A percentile compares a stretch with the other conserved stretches of the same genome.
Conservation (phyloP, 2,329 filamentous ascomycete genomes). For the Mycosphaerella sp. region DNA sequence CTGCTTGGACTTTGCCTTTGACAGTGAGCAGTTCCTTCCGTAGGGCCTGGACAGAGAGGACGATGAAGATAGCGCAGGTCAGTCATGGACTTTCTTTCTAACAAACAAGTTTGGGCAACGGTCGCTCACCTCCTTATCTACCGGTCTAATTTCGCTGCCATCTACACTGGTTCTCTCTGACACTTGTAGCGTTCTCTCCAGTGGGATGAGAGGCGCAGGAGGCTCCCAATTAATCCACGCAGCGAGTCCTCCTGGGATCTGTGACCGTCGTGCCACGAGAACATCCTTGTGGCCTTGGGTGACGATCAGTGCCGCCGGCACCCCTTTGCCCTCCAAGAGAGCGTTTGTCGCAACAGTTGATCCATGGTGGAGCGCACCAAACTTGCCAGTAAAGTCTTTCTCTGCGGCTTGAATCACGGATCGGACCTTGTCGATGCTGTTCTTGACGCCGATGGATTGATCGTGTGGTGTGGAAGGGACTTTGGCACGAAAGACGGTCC, state of each 20-base stretch:
- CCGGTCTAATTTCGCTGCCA: conserved; percentile 21
- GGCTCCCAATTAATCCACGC: conserved; percentile 26
- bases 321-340: conserved; percentile 25
- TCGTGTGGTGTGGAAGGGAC: conserved; percentile 26
- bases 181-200: conserved; percentile 25
- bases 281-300: conserved; percentile 29
- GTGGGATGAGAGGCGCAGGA: conserved; percentile 24
- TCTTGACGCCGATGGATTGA: conserved; percentile 26
- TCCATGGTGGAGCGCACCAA: conserved; percentile 25
- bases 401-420: conserved; percentile 19
- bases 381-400: conserved; percentile 25
- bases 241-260: conserved; percentile 27
- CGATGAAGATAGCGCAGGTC: background rate
- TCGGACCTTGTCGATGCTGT: conserved; percentile 26
- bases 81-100: background rate
- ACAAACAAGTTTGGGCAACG: background rate
- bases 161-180: conserved; percentile 25
- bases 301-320: conserved; percentile 25
- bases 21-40: conserved; percentile 23
- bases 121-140: conserved; percentile 18
- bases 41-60: conserved; percentile 2
- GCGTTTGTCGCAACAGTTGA: conserved; percentile 26
- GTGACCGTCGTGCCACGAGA: conserved; percentile 23
- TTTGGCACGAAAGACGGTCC: conserved; percentile 25
- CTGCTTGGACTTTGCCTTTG: conserved; percentile 27